A percentile compares a stretch with the other conserved stretches of the same genome.
phyloP scores from a whole-genome alignment of 83 land plant genomes.

The Diphasiastrum complanatum region DNA sequence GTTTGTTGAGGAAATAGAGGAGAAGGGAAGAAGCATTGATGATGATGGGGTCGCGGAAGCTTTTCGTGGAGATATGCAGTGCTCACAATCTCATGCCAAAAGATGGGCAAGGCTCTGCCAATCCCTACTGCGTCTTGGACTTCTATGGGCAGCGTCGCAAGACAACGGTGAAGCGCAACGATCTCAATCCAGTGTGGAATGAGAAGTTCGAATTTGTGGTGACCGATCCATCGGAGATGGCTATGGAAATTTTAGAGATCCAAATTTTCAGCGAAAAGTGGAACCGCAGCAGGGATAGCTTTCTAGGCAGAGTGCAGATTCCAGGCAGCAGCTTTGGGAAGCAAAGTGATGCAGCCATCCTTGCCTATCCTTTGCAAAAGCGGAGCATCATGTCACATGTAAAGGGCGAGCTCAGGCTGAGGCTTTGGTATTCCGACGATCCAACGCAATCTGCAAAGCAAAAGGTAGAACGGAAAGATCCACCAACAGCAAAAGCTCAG shows the following conservation, averaged over 20 bases:
- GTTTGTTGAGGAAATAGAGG: too few species aligned
- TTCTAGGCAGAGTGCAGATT: not conserved
- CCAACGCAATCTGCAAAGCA: not conserved
- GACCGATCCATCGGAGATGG: slow-evolving; percentile 1
- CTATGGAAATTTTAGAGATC: not conserved
- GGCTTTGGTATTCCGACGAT: not conserved
- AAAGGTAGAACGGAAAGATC: slow-evolving; percentile 1
- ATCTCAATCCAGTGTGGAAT: too few species aligned
- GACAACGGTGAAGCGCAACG: too few species aligned
- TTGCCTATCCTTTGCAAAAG: not conserved
- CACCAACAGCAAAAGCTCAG: slow-evolving; percentile 4
- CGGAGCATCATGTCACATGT: not conserved
- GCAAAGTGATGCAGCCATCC: slow-evolving; percentile 4
- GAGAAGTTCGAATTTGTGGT: slow-evolving; percentile 3
- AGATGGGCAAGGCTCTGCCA: too few species aligned
- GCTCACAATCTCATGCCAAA: too few species aligned
- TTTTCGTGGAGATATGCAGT: too few species aligned
- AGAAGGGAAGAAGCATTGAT: too few species aligned
- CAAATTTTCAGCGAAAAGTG: not conserved
- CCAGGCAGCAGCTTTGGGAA: slow-evolving; percentile 13
- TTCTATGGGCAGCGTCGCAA: too few species aligned
- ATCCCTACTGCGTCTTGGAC: too few species aligned
- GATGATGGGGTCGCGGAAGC: too few species aligned
- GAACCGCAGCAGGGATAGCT: slow-evolving; percentile 2
- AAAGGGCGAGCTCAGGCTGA: slow-evolving; percentile 3